phyloP scores from a whole-genome alignment of 2,329 filamentous ascomycete species.

The Pseudohalonectria lignicola region DNA sequence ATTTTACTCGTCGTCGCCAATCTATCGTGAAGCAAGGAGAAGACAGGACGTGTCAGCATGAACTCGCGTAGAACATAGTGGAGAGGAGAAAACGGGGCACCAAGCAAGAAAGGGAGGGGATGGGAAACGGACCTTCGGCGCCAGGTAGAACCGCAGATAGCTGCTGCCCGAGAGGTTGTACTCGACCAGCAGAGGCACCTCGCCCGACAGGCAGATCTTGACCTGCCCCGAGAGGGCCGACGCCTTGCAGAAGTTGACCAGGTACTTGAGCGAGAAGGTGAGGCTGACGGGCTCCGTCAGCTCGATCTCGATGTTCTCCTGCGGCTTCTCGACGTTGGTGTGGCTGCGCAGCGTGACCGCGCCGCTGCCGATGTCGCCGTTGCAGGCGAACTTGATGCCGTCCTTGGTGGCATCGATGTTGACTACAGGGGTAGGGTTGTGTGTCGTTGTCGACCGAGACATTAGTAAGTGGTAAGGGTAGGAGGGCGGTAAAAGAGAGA shows the following conservation, averaged over 20 bases:
- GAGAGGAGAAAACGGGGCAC: background rate
- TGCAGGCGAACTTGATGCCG: conserved; percentile 87
- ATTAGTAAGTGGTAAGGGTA: no score
- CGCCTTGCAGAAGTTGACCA: conserved; percentile 99
- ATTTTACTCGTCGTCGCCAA: conserved; percentile 25
- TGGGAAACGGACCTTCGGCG: conserved; percentile 68
- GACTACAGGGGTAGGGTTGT: no score
- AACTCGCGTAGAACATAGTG: no score
- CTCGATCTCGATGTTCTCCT: conserved; percentile 77
- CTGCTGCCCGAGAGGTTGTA: conserved; percentile 73
- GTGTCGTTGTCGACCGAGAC: no score
- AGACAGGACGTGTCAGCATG: background rate
- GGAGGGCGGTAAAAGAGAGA: no score
- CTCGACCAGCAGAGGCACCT: conserved; percentile 93
- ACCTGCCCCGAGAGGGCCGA: conserved; percentile 71
- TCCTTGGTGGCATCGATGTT: conserved; percentile 95
- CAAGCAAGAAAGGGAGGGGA: background rate
- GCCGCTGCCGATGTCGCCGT: conserved; percentile 92
- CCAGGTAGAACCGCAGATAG: conserved; percentile 93
- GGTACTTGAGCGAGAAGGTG: conserved; percentile 98
- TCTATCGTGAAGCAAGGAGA: conserved; percentile 12
- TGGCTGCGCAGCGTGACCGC: conserved; percentile 85
- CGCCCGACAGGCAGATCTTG: conserved; percentile 88
- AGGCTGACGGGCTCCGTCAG: conserved; percentile 86
- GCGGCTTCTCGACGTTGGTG: conserved; percentile 80